These are phyloP conservation scores for Leccinum pellstonianum DNA, from an alignment of 768 basidiomycete genomes.

Conservation along the genomic window DNA sequence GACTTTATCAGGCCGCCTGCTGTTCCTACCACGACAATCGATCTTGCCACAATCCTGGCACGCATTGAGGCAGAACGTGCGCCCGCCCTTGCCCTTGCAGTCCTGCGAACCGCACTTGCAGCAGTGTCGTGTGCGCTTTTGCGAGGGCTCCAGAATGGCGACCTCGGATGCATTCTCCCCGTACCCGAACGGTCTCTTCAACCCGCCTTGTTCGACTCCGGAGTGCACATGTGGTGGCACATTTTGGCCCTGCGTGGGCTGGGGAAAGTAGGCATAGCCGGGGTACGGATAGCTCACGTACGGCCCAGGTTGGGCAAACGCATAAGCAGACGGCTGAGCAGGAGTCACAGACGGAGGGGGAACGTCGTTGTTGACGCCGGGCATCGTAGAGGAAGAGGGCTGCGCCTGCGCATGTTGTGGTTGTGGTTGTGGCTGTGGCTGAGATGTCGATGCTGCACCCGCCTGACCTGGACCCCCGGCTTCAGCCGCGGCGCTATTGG, in stretches of 20 bases:
- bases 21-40: slow-evolving; percentile 76
- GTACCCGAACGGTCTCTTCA: slow-evolving; percentile 31
- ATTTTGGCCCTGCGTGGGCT: slow-evolving; percentile 22
- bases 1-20: slow-evolving; percentile 71
- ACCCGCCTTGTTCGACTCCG: slow-evolving; percentile 25
- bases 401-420: neutral
- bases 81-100: slow-evolving; percentile 82
- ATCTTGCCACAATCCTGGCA: slow-evolving; percentile 85
- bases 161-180: slow-evolving; percentile 26
- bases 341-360: slow-evolving; percentile 19
- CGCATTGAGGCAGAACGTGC: slow-evolving; percentile 66
- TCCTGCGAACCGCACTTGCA: slow-evolving; percentile 80
- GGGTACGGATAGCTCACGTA: slow-evolving; percentile 40
- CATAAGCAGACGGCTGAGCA: slow-evolving; percentile 30
- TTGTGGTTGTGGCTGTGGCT: slow-evolving; percentile 22
- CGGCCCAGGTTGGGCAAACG: slow-evolving; percentile 30
- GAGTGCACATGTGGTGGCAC: slow-evolving; percentile 26
- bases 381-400: slow-evolving; percentile 24
- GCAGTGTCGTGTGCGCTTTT: slow-evolving; percentile 74
- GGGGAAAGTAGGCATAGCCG: slow-evolving; percentile 34
- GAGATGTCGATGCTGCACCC: slow-evolving; percentile 16
- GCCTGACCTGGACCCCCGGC: slow-evolving; percentile 24
- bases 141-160: slow-evolving; percentile 37
- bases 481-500: slow-evolving; percentile 46
- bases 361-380: slow-evolving; percentile 20